A percentile compares a stretch with the other conserved stretches of the same genome.
Conservation (phyloP, 352 stramenopile species). For the Pythium dissotocum region DNA sequence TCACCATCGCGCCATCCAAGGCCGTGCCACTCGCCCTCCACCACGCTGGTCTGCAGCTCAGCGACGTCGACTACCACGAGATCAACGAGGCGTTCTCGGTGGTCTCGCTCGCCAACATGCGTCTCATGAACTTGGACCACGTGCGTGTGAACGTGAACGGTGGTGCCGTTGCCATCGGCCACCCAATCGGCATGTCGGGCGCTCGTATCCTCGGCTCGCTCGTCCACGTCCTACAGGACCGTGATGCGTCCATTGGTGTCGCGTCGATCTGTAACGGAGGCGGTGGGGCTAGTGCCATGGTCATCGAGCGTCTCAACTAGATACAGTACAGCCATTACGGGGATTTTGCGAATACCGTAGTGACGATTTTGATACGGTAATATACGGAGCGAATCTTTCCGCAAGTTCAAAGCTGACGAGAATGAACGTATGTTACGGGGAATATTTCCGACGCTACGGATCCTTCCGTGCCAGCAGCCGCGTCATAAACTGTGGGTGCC, state of each 20-base stretch:
- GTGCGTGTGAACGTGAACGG: conserved; percentile 96
- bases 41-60: conserved; percentile 88
- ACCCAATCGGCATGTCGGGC: conserved; percentile 88
- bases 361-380: too few relatives aligned
- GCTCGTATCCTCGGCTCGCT: conserved; percentile 95
- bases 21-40: conserved; percentile 92
- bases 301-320: conserved; percentile 93
- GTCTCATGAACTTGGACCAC: conserved; percentile 92
- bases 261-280: conserved; percentile 99
- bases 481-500: neutral
- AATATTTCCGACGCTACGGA: neutral
- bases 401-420: too few relatives aligned
- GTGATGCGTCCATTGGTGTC: conserved; percentile 94
- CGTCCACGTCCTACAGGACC: conserved; percentile 93
- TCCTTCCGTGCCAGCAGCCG: neutral
- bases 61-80: conserved; percentile 98
- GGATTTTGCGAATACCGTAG: too few relatives aligned
- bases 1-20: conserved; percentile 96
- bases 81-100: conserved; percentile 99
- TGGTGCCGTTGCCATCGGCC: conserved; percentile 87
- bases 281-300: conserved; percentile 94
- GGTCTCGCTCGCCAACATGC: conserved; percentile 95
- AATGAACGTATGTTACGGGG: neutral
- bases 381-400: too few relatives aligned
- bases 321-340: too few relatives aligned